Base-by-base conservation (phyloP, 2,329 filamentous ascomycete species). In the Fusarium fracticaudum region DNA sequence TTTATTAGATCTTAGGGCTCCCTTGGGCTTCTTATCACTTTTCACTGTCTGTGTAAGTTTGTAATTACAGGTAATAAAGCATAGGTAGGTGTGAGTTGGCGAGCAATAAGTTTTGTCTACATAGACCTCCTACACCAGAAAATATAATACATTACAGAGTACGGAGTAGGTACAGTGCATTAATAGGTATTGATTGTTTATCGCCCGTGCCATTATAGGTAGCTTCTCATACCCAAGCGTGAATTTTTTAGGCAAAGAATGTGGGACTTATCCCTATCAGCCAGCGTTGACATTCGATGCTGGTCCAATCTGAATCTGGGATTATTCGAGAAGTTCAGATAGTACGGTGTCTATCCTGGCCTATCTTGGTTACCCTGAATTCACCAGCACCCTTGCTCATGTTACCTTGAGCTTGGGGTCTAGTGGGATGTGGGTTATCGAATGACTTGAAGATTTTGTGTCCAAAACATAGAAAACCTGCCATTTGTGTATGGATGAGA, bases 371-470 rank as follows among this genome's bases (percentile, higher is more conserved):
- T 47, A 53, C 66, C 44, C 45, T 65, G n/a, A 33, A 40, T 63
- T 24, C 31, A 29, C 45, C 43, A 48, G 37, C 37, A 35, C 8
- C 43, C 71, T 47, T 45, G 54, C 24, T 45, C 55, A 61, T 45
- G 63, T 64, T 68, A 43, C 48, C 45, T 57, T 40, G 48, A 60
- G 35, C 35, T 48, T 64, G 44, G 43, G 29, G 53, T 67, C 24
- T 57, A 29, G 55, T 60, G 59, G 45, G 35, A 60, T 67, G 64
- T 74, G 72, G 72, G 67, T 74, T 74, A 72, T 72, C 60, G 72
- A 60, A 71, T 72, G 71, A 74, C 68, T 60, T 65, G 37, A 37
- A 59, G 33, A 43, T 26, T 38, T 48, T 45, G 65, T 44, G 18
- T 29, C 44, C 45, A n/a, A 31, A 31, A 48, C 26, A 64, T 47